A percentile compares a stretch with the other conserved stretches of the same genome.
phyloP scores from a whole-genome alignment of 2,329 filamentous ascomycete genomes.

The Arachnomyces sp. region DNA sequence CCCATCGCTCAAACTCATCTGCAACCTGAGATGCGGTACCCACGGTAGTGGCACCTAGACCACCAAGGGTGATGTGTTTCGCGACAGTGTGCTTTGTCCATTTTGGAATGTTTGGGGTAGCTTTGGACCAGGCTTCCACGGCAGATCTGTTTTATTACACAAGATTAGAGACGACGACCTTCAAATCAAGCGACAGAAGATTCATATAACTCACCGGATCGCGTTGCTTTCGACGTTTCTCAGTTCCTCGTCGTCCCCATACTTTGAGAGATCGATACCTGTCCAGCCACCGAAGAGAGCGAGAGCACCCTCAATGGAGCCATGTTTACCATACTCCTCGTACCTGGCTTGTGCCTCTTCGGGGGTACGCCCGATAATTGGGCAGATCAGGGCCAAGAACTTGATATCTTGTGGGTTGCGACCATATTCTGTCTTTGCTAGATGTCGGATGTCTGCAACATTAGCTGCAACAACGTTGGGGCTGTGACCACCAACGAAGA shows the following conservation, averaged over 20 bases:
- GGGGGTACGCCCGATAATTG: slow-evolving; percentile 56
- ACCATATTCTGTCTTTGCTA: slow-evolving; percentile 45
- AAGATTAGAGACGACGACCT: slow-evolving; percentile 7
- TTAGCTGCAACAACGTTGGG: slow-evolving; percentile 53
- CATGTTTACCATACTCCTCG: slow-evolving; percentile 52
- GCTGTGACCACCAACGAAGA: slow-evolving; percentile 60
- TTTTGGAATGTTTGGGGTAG: slow-evolving; percentile 52
- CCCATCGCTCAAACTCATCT: slow-evolving; percentile 59
- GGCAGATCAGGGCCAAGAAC: slow-evolving; percentile 57
- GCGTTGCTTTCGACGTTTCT: slow-evolving; percentile 54
- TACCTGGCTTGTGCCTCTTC: slow-evolving; percentile 59
- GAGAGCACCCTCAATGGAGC: slow-evolving; percentile 56
- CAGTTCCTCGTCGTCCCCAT: slow-evolving; percentile 56
- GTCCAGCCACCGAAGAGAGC: slow-evolving; percentile 69
- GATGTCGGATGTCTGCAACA: slow-evolving; percentile 53
- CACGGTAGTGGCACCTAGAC: slow-evolving; percentile 56
- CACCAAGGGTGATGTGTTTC: slow-evolving; percentile 59
- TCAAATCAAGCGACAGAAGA: slow-evolving; percentile 7
- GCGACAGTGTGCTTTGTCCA: slow-evolving; percentile 67
- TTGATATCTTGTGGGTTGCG: slow-evolving; percentile 56
- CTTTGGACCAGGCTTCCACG: slow-evolving; percentile 44
- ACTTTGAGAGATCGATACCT: slow-evolving; percentile 54
- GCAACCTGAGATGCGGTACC: slow-evolving; percentile 58
- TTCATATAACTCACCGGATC: slow-evolving; percentile 35
- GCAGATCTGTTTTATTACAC: slow-evolving; percentile 31